Conservation (phyloP, 2,329 filamentous ascomycete species). For the Aureobasidium sp. region DNA sequence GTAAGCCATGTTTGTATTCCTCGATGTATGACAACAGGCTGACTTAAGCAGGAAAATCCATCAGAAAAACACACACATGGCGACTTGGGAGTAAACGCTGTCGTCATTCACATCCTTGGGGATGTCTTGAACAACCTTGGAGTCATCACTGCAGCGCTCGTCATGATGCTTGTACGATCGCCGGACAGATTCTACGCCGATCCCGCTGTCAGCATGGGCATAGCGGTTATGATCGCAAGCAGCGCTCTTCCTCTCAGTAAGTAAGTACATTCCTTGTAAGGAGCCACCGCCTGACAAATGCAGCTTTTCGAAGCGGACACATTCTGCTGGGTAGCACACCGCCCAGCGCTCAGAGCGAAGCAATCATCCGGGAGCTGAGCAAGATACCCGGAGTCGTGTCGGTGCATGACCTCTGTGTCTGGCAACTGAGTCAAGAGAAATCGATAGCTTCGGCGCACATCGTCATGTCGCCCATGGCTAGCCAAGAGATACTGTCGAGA, state of each 20-base stretch:
- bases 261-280: background rate
- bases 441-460: conserved; percentile 62
- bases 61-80: conserved; percentile 26
- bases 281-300: conserved; percentile 33
- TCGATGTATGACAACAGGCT: background rate
- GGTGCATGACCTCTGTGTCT: conserved; percentile 65
- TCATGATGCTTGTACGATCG: conserved; percentile 58
- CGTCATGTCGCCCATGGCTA: conserved; percentile 39
- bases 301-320: conserved; percentile 48
- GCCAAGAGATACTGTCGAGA: background rate
- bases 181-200: conserved; percentile 60
- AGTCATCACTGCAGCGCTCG: conserved; percentile 58
- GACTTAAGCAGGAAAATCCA: background rate
- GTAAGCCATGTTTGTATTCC: background rate
- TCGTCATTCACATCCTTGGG: conserved; percentile 60
- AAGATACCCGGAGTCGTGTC: conserved; percentile 57
- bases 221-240: conserved; percentile 57
- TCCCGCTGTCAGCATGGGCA: conserved; percentile 58
- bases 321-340: conserved; percentile 63
- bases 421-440: conserved; percentile 63
- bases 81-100: conserved; percentile 64
- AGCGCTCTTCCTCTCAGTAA: conserved; percentile 10
- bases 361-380: conserved; percentile 61
- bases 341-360: conserved; percentile 47
- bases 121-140: conserved; percentile 70